Evolutionary conservation across 2,329 filamentous ascomycete species (phyloP).

Genomic region (Neoscytalidium dimidiatum): DNA sequence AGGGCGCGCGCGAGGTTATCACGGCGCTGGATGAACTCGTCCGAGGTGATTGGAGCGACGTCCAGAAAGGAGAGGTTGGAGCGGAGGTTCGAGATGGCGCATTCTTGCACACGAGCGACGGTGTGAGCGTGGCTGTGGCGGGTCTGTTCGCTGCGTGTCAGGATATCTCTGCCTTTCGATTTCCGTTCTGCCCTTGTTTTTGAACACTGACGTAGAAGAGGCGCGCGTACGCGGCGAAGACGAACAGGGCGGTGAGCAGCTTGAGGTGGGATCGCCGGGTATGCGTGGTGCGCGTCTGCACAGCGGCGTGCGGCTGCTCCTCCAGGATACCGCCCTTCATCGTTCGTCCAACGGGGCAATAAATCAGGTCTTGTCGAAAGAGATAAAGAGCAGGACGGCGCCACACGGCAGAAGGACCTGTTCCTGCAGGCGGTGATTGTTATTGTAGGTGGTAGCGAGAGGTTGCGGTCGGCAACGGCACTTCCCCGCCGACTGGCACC

Average conservation of each 20-base stretch:
- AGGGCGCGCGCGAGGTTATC: slow-evolving; percentile 60
- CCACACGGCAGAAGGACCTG: not conserved
- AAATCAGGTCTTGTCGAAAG: not conserved
- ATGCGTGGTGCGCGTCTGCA: not conserved
- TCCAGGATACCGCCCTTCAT: not conserved
- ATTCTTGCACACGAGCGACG: slow-evolving; percentile 44
- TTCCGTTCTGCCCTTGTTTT: not conserved
- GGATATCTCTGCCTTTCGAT: not conserved
- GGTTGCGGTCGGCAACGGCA: slow-evolving; percentile 11
- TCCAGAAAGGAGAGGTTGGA: slow-evolving; percentile 55
- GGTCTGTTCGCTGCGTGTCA: not conserved
- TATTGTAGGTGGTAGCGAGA: slow-evolving; percentile 4
- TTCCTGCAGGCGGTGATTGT: not conserved
- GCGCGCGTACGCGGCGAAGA: slow-evolving; percentile 4
- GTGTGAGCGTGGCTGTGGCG: slow-evolving; percentile 13
- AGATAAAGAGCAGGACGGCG: not conserved
- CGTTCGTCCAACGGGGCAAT: not conserved
- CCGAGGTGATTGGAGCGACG: slow-evolving; percentile 49
- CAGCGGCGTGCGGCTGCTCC: not conserved
- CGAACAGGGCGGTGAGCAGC: not conserved
- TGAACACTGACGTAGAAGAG: slow-evolving; percentile 7
- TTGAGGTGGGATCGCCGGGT: slow-evolving; percentile 9
- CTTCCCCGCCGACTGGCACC: not conserved
- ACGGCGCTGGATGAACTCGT: slow-evolving; percentile 58
- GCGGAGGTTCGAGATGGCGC: slow-evolving; percentile 56